These are phyloP conservation scores for Salix exigua DNA, from an alignment of 345 rosid genomes.

Conservation along the genomic window DNA sequence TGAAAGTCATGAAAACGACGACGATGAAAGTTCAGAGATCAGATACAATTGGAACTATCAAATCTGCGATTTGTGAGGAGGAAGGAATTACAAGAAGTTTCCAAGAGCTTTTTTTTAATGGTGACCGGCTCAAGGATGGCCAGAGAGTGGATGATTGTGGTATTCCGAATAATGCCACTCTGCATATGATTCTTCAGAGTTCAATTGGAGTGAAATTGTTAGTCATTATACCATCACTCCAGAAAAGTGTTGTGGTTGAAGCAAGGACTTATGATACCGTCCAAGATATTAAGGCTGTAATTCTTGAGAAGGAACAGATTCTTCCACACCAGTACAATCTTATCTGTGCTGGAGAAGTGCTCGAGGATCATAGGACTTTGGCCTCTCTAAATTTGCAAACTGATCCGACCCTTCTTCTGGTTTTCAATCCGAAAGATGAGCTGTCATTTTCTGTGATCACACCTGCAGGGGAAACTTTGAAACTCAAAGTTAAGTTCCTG, in stretches of 20 bases:
- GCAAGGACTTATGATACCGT: constrained; percentile 24
- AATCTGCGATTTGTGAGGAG: constrained; percentile 22
- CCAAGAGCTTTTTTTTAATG: constrained; percentile 27
- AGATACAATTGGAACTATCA: constrained; percentile 24
- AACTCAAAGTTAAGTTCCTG: constrained; percentile 22
- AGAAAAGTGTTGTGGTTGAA: constrained; percentile 13
- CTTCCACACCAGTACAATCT: constrained; percentile 21
- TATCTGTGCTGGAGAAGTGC: constrained; percentile 22
- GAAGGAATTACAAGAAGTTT: constrained; percentile 20
- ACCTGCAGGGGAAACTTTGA: constrained; percentile 11
- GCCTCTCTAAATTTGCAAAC: constrained; percentile 20
- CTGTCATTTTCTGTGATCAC: constrained; percentile 24
- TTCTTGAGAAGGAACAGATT: constrained; percentile 27
- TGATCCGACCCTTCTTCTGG: constrained; percentile 23
- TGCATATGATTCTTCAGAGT: constrained; percentile 17
- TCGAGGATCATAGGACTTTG: constrained; percentile 28
- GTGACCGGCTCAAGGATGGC: constrained; percentile 18
- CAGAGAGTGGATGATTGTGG: constrained; percentile 26
- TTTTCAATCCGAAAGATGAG: constrained; percentile 20
- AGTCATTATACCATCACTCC: constrained; percentile 20
- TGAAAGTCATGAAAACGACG: constrained; percentile 31
- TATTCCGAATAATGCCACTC: constrained; percentile 20
- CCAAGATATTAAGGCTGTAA: constrained; percentile 19
- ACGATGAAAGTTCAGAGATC: constrained; percentile 12
- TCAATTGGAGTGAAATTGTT: neutral